phyloP scores from a whole-genome alignment of 345 rosid genomes.

The Eucalyptus dawsonii region DNA sequence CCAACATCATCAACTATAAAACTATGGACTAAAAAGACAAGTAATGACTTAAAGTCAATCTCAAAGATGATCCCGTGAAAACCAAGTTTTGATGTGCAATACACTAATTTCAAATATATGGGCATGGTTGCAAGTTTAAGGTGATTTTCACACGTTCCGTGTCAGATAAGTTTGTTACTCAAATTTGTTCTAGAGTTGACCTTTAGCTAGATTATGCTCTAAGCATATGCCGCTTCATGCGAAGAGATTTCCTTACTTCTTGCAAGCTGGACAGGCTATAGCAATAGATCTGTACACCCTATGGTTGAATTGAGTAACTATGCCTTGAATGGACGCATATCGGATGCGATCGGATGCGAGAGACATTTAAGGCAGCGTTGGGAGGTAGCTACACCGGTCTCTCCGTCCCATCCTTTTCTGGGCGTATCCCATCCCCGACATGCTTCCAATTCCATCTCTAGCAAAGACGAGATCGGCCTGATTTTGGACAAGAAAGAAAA shows the following conservation, averaged over 20 bases:
- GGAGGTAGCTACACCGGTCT: background rate
- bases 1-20: background rate
- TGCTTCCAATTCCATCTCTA: background rate
- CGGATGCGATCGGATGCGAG: background rate
- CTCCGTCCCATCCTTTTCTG: background rate
- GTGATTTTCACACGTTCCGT: accelerated
- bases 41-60: background rate
- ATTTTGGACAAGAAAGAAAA: background rate
- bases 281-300: background rate
- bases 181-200: background rate
- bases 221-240: background rate
- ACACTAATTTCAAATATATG: background rate
- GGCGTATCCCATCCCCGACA: background rate
- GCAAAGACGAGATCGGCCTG: background rate
- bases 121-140: background rate
- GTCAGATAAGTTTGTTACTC: background rate
- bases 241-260: background rate
- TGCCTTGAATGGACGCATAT: background rate
- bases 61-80: background rate
- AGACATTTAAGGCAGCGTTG: background rate
- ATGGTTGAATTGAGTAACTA: background rate
- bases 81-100: background rate
- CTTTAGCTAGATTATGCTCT: background rate
- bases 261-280: background rate
- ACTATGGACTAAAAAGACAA: background rate